These are phyloP conservation scores for Globisporangium barbulae DNA, from an alignment of 352 stramenopile genomes.

Conservation along the genomic window DNA sequence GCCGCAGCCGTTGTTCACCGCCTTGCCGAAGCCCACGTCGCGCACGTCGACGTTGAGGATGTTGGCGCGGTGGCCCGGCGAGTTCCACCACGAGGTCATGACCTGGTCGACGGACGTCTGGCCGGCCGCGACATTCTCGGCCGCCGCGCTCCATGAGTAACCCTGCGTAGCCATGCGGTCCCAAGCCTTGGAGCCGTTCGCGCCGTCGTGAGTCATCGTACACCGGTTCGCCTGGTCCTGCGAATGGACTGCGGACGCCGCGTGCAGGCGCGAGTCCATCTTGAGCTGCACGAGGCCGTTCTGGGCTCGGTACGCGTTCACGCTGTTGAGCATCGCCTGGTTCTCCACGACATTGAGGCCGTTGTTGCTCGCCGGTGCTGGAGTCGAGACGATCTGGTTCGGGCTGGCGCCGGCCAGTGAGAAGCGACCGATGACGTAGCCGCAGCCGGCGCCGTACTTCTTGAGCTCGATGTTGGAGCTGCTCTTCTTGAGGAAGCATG, in stretches of 20 bases:
- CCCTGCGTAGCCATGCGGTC: conserved; percentile 32
- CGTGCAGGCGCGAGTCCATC: conserved; percentile 35
- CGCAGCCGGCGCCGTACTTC: conserved; percentile 26
- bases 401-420: not conserved
- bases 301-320: conserved; percentile 48
- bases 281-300: conserved; percentile 31
- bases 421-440: conserved; percentile 31
- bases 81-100: conserved; percentile 53
- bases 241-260: conserved; percentile 36
- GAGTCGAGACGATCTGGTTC: not conserved
- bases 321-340: conserved; percentile 36
- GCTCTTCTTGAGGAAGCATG: conserved; percentile 54
- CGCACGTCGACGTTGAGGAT: conserved; percentile 31
- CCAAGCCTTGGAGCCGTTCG: conserved; percentile 36
- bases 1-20: conserved; percentile 12
- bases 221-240: conserved; percentile 39
- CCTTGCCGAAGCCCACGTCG: conserved; percentile 12
- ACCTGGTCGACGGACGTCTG: conserved; percentile 32
- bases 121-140: conserved; percentile 49
- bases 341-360: conserved; percentile 29
- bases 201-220: conserved; percentile 40
- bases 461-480: not conserved
- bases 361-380: conserved; percentile 17
- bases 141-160: conserved; percentile 33
- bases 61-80: conserved; percentile 35